A percentile compares a stretch with the other conserved stretches of the same genome.
phyloP scores from a whole-genome alignment of 2,329 filamentous ascomycete species.

The Coleophoma cylindrospora region DNA sequence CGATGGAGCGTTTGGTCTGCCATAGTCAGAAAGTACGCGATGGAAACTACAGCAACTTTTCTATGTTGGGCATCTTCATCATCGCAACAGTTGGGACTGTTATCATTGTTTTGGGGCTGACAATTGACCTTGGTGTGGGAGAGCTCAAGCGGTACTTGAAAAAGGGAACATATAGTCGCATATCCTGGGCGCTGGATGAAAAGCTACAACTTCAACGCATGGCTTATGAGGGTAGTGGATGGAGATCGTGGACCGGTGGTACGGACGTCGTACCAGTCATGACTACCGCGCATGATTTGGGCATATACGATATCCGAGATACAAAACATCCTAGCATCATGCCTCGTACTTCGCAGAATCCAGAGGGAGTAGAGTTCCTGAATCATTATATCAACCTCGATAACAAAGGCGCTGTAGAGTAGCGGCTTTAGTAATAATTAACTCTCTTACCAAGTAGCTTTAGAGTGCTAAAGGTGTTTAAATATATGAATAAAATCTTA shows the following conservation, averaged over 20 bases:
- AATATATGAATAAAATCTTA: too few relatives aligned
- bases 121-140: conserved; percentile 6
- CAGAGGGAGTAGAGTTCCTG: too few relatives aligned
- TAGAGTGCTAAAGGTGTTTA: too few relatives aligned
- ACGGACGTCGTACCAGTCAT: neutral
- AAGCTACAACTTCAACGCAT: neutral
- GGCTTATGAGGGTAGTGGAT: neutral
- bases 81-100: conserved; percentile 4
- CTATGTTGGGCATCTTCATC: conserved; percentile 7
- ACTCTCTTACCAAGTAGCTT: too few relatives aligned
- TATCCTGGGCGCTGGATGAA: neutral
- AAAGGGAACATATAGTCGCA: neutral
- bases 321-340: neutral
- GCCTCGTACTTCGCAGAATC: neutral
- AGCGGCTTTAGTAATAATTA: too few relatives aligned
- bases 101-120: conserved; percentile 6
- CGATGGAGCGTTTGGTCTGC: conserved; percentile 3
- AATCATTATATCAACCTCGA: too few relatives aligned
- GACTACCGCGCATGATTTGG: neutral
- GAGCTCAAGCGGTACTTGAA: neutral
- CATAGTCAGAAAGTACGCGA: conserved; percentile 9
- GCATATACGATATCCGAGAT: neutral
- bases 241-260: neutral
- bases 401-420: too few relatives aligned
- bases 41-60: conserved; percentile 12